These are phyloP conservation scores for Pleurotus ostreatus DNA, from an alignment of 768 basidiomycete genomes.

Conservation along the genomic window DNA sequence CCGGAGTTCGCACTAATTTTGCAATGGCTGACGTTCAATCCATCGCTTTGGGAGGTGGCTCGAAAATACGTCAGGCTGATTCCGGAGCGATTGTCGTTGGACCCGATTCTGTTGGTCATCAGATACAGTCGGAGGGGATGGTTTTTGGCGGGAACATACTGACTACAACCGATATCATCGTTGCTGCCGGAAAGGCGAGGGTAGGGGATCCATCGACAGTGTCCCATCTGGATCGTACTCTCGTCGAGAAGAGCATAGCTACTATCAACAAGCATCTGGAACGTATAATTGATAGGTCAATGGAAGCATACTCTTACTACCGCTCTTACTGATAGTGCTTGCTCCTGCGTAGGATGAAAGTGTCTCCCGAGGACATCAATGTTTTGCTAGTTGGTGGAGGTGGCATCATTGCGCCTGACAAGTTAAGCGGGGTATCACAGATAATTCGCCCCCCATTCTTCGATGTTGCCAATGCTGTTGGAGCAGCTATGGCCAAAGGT, in stretches of 20 bases:
- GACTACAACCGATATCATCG: constrained; percentile 61
- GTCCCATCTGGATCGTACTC: constrained; percentile 10
- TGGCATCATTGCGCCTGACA: constrained; percentile 50
- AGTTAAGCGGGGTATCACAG: constrained; percentile 45
- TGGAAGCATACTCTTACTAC: background rate
- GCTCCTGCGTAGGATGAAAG: constrained; percentile 41
- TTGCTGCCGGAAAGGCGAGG: constrained; percentile 19
- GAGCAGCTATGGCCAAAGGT: constrained; percentile 17
- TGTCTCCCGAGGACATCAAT: constrained; percentile 41
- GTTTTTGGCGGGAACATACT: constrained; percentile 54
- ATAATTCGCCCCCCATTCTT: constrained; percentile 25
- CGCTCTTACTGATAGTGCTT: background rate
- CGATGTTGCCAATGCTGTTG: constrained; percentile 61
- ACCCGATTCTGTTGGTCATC: constrained; percentile 63
- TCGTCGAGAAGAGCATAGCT: constrained; percentile 12
- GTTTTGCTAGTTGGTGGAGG: constrained; percentile 67
- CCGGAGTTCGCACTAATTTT: constrained; percentile 58
- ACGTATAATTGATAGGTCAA: constrained; percentile 13
- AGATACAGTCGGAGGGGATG: constrained; percentile 33
- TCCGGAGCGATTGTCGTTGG: constrained; percentile 46
- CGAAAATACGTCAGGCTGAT: constrained; percentile 35
- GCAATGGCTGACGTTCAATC: constrained; percentile 55
- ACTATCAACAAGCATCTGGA: constrained; percentile 22
- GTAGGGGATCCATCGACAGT: constrained; percentile 19
- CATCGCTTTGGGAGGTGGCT: constrained; percentile 65